Evolutionary conservation across 2,329 filamentous ascomycete genomes (phyloP), one percentile per base, ranked within the genome.

Genomic region (Exophiala lecanii-corni): DNA sequence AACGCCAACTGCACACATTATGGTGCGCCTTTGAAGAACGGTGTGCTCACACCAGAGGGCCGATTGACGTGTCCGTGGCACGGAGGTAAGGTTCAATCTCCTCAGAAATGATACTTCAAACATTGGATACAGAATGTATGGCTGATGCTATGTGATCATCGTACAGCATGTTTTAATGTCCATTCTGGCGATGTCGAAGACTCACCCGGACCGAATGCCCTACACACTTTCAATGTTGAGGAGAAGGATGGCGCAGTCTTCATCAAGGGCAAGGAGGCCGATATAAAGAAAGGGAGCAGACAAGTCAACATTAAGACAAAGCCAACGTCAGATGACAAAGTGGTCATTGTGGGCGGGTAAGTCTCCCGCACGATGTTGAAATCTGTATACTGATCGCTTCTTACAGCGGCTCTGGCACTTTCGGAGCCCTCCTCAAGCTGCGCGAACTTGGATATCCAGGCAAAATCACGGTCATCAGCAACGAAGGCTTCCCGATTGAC

Each of bases 51-150:
- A 5, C 78, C 79, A 2, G 82, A 85, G 55, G 92, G 92, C 4
- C 77, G 88, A 38, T 67, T 98, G 50, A 95, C 87, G 5, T 98
- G 92, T 63, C 89, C 91, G 3, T 97, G 92, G 92, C 91, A 97
- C 63, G 91, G 91, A 70, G 88, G 87, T 92, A 62, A 53, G 73
- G n/a, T n/a, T 63, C 19, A 38, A 13, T 35, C 36, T 10, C n/a
- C 15, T 47, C 16, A 10, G 12, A 13, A 39, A 30, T 21, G 9
- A 25, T 36, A 15, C 36, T 47, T 26, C n/a, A 12, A 6, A 12
- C 23, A 7, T 26, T 7, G 12, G 12, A 12, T 26, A 6, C 12
- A 26, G 23, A 26, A 26, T 12, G 6, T 12, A 26, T 26, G 23
- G 54, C 32, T 41, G 45, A 5, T 31, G 39, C 6, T 12, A 32